Percentiles rank a stretch among this genome's conserved stretches.
Conservation (phyloP, 176 grass and related monocot genomes). For the Rhynchospora pubera region DNA sequence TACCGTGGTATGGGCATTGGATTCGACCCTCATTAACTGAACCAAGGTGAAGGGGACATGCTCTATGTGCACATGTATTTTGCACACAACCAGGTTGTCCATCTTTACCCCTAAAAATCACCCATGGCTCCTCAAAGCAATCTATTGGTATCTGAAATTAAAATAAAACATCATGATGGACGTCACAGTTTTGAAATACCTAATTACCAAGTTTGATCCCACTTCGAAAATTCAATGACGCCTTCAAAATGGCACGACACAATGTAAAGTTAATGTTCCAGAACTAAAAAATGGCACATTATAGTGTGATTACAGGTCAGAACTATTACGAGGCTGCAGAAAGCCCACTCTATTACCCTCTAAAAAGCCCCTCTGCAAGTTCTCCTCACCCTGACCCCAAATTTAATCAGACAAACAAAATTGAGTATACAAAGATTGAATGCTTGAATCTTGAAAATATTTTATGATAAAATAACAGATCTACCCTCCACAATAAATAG, state of each 20-base stretch:
- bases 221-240: not conserved
- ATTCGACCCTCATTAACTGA: constrained; percentile 88
- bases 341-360: not conserved
- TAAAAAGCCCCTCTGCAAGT: not conserved
- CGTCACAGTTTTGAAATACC: not conserved
- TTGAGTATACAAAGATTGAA: not conserved
- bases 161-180: not conserved
- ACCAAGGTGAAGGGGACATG: constrained; percentile 95
- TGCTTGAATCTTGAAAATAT: not conserved
- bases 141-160: constrained; percentile 77
- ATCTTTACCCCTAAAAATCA: constrained; percentile 87
- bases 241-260: not conserved
- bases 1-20: constrained; percentile 97
- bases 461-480: not conserved
- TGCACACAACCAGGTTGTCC: constrained; percentile 78
- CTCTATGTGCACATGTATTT: constrained; percentile 98
- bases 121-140: constrained; percentile 96
- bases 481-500: not conserved
- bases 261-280: not conserved
- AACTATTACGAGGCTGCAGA: not conserved
- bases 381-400: too few species aligned
- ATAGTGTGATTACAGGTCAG: not conserved
- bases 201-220: not conserved
- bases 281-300: not conserved
- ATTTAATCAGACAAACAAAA: not conserved